These are phyloP conservation scores for Rhizophlyctis rosea DNA, from an alignment of 192 early-diverging fungal species.

Conservation along the genomic window DNA sequence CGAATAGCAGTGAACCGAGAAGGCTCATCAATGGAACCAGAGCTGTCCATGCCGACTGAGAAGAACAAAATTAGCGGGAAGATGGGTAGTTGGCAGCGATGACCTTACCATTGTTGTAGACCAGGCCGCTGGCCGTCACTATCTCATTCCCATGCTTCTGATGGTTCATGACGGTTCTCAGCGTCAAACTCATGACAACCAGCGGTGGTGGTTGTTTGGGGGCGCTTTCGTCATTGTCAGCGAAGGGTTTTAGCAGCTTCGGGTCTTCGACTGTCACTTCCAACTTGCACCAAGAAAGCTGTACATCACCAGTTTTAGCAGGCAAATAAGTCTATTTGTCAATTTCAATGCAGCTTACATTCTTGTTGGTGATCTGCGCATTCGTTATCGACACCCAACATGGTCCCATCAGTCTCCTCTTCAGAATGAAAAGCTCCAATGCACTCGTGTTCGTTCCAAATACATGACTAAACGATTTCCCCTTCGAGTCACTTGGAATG, in stretches of 20 bases:
- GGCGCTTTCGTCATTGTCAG: slow-evolving; percentile 45
- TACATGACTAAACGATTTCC: slow-evolving; percentile 74
- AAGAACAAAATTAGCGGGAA: not conserved
- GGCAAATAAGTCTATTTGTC: too few relatives aligned
- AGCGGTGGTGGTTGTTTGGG: slow-evolving; percentile 67
- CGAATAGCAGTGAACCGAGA: slow-evolving; percentile 71
- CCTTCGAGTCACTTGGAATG: slow-evolving; percentile 55
- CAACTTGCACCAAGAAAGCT: slow-evolving; percentile 84
- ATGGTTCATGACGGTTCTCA: slow-evolving; percentile 80
- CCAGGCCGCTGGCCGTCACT: slow-evolving; percentile 68
- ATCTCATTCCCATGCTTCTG: slow-evolving; percentile 87
- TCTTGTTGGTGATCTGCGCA: slow-evolving; percentile 45
- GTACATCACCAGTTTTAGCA: too few relatives aligned
- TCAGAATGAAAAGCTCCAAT: slow-evolving; percentile 91
- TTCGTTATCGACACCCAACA: slow-evolving; percentile 81
- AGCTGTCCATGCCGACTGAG: slow-evolving; percentile 42
- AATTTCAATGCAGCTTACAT: slow-evolving; percentile 35
- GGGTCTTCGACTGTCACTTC: slow-evolving; percentile 70
- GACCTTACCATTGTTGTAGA: slow-evolving; percentile 65
- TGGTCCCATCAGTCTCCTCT: slow-evolving; percentile 94
- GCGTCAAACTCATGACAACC: slow-evolving; percentile 79
- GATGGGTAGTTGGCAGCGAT: not conserved
- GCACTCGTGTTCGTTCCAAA: slow-evolving; percentile 87
- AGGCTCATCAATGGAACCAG: slow-evolving; percentile 15
- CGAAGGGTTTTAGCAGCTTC: slow-evolving; percentile 60